phyloP scores from a whole-genome alignment of 805 yeast genomes.

The Starmerella gropengiesseri region DNA sequence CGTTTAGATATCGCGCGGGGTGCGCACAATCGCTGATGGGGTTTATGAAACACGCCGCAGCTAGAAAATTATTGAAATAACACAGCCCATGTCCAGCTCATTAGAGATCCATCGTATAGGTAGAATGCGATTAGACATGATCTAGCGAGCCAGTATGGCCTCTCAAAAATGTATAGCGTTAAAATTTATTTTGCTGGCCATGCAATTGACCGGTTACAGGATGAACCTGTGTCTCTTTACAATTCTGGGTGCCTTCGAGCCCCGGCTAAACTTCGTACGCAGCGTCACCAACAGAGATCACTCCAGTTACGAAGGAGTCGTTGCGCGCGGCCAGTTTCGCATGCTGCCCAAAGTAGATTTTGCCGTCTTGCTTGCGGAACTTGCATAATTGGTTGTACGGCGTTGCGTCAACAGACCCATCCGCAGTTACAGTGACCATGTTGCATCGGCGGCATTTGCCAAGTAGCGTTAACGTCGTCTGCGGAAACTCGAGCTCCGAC shows the following conservation, averaged over 20 bases:
- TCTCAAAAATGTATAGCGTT: too few relatives aligned
- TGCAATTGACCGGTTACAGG: too few relatives aligned
- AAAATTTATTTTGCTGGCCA: too few relatives aligned
- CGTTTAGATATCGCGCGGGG: too few relatives aligned
- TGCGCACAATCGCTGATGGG: too few relatives aligned
- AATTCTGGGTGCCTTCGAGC: not conserved
- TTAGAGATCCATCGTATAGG: too few relatives aligned
- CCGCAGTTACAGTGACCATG: slow-evolving; percentile 35
- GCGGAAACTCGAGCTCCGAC: slow-evolving; percentile 23
- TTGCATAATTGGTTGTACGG: slow-evolving; percentile 31
- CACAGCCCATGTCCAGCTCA: too few relatives aligned
- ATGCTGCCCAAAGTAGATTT: slow-evolving; percentile 34
- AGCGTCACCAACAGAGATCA: not conserved
- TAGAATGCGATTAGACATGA: too few relatives aligned
- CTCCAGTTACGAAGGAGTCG: not conserved
- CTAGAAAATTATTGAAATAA: too few relatives aligned
- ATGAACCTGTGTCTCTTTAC: too few relatives aligned
- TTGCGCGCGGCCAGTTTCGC: slow-evolving; percentile 1
- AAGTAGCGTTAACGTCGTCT: slow-evolving; percentile 15
- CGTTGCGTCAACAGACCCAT: slow-evolving; percentile 29
- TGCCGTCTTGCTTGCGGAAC: slow-evolving; percentile 31
- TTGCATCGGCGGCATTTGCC: slow-evolving; percentile 36
- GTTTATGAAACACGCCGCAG: too few relatives aligned
- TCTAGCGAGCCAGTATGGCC: too few relatives aligned
- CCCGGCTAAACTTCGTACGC: not conserved